Base-by-base conservation (phyloP, 179 eudicot species). In the Camellia oleifera region DNA sequence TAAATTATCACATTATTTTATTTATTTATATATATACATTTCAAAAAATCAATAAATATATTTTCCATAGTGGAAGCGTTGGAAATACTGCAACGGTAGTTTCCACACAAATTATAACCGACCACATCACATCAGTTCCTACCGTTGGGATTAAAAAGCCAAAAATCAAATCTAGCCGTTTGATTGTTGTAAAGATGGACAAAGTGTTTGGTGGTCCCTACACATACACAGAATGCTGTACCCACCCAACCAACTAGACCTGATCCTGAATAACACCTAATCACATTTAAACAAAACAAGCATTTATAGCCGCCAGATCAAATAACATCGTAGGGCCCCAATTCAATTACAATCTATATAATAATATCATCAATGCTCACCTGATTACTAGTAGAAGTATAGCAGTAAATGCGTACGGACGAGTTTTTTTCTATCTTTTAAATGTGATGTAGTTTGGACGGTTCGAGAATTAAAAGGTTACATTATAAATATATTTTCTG, bases 91-190 rank as follows among this genome's bases (percentile, higher is more conserved):
- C 72, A 45, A 69, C 72, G 72, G 72, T 17, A 69, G 72, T 69
- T 69, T 44, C 1, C 45, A 67, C 12, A 3, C 48, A 1, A 48
- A 48, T 48, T 48, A 48, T 48, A 48, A 4, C 40, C 48, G 71
- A 13, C 74, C 75, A 71, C 75, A 26, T 26, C 32, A 26, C 32
- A 26, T 12, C 8, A 12, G 60, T 56, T 53, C 61, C 63, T 15
- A 73, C 63, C 76, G 76, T 73, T 73, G 54, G 46, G 58, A 54
- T 58, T 54, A 23, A 26, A 26, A 73, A 12, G 76, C 63, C 44
- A 73, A 73, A 73, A 26, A 73, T 6, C 18, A 53, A 73, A 73
- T 23, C 18, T 54, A 73, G 76, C 76, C 76, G 76, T 73, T 73
- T 63, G 32, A 54, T 46, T 54, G 46, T 32, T 3, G 17, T 73